A percentile compares a stretch with the other conserved stretches of the same genome.
These are phyloP conservation scores for Senecio squalidus DNA, from an alignment of 140 eudicot genomes.

Conservation along the genomic window DNA sequence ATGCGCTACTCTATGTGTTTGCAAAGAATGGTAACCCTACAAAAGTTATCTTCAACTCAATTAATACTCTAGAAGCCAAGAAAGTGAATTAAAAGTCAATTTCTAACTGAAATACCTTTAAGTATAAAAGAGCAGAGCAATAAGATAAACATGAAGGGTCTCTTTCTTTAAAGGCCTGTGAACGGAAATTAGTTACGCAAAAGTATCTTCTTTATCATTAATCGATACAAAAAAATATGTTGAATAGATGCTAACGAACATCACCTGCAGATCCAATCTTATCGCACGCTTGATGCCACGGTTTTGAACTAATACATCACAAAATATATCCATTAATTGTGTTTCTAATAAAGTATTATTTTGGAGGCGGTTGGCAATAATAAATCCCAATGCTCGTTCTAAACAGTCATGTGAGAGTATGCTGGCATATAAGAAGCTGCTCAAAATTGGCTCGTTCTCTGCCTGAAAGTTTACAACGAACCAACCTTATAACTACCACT, in stretches of 20 bases:
- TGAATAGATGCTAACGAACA: neutral
- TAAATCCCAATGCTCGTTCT: conserved; percentile 58
- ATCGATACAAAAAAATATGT: neutral
- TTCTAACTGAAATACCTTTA: conserved; percentile 39
- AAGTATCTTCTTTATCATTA: neutral
- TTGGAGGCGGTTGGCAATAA: conserved; percentile 65
- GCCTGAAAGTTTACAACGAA: conserved; percentile 45
- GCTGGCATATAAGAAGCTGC: conserved; percentile 71
- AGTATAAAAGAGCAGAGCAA: conserved; percentile 60
- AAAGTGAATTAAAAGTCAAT: neutral
- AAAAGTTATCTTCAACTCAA: conserved; percentile 8
- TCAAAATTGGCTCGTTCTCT: conserved; percentile 69
- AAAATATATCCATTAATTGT: conserved; percentile 61
- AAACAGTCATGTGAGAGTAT: conserved; percentile 62
- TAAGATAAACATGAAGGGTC: conserved; percentile 74
- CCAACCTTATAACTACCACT: conserved; percentile 11
- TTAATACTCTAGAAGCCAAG: neutral
- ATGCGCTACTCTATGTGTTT: conserved; percentile 73
- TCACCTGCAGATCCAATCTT: conserved; percentile 66
- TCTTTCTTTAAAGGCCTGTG: conserved; percentile 59
- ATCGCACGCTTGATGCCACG: conserved; percentile 49
- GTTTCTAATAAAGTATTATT: conserved; percentile 64
- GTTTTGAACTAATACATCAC: conserved; percentile 55
- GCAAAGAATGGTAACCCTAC: conserved; percentile 68
- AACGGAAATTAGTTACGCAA: conserved; percentile 3